A percentile compares a stretch with the other conserved stretches of the same genome.
phyloP scores from a whole-genome alignment of 805 yeast species.

The Barnettozyma sucrosica region DNA sequence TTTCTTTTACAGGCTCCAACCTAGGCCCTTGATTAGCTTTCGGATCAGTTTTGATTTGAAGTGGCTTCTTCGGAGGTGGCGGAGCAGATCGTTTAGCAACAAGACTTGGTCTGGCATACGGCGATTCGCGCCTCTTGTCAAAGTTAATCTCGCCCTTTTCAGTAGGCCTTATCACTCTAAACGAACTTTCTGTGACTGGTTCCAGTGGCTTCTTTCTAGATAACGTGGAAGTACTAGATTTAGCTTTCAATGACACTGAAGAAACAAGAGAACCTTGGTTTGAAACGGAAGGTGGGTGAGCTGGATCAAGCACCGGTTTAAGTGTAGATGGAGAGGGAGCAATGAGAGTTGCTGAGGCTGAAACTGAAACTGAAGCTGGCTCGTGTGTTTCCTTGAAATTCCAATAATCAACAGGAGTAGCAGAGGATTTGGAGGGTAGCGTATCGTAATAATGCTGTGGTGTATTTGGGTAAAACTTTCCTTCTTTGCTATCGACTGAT shows the following conservation, averaged over 20 bases:
- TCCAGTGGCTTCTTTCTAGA: slow-evolving; percentile 11
- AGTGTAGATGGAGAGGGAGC: neutral
- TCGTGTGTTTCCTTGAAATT: slow-evolving; percentile 39
- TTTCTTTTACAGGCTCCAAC: slow-evolving; percentile 22
- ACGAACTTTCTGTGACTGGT: slow-evolving; percentile 35
- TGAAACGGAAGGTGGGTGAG: neutral
- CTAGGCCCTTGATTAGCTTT: slow-evolving; percentile 6
- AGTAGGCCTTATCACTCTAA: slow-evolving; percentile 59
- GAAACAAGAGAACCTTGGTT: neutral
- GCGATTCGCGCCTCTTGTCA: slow-evolving; percentile 72
- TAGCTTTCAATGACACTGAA: neutral
- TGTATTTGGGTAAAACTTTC: slow-evolving; percentile 50
- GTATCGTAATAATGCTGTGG: slow-evolving; percentile 59
- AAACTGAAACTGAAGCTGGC: neutral
- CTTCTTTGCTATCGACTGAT: slow-evolving; percentile 44
- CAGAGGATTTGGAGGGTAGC: slow-evolving; percentile 30
- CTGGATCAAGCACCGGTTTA: neutral
- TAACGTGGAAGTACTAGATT: slow-evolving; percentile 4
- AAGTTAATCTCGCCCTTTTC: slow-evolving; percentile 74
- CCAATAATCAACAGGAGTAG: slow-evolving; percentile 40
- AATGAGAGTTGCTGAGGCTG: neutral
- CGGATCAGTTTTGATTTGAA: slow-evolving; percentile 4
- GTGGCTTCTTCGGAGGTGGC: slow-evolving; percentile 46
- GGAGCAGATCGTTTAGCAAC: slow-evolving; percentile 71
- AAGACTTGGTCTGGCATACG: slow-evolving; percentile 51